Evolutionary conservation across 495 filamentous ascomycete species (phyloP).

Genomic region (Penicillium waksmanii): DNA sequence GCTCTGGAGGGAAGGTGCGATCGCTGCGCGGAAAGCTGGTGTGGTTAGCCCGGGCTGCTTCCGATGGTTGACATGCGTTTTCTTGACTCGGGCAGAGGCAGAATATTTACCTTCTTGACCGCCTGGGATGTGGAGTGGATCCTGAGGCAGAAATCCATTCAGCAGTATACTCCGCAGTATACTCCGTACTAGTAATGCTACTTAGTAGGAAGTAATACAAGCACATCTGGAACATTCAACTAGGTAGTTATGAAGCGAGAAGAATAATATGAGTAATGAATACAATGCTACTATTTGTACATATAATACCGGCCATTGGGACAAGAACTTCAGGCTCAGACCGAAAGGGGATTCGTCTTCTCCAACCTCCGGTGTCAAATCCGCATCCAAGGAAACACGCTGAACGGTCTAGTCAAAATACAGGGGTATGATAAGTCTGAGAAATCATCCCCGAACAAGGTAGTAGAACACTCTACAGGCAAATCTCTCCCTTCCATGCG

Average conservation of each 20-base stretch:
- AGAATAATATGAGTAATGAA: conserved; percentile 3
- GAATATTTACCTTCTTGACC: conserved; percentile 2
- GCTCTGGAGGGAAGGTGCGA: conserved; percentile 1
- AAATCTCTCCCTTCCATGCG: conserved; percentile 86
- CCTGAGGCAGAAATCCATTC: not conserved
- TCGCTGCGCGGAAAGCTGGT: not conserved
- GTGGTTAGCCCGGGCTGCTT: too few species aligned
- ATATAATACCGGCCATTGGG: conserved; percentile 17
- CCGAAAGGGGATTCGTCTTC: not conserved
- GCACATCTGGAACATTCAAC: not conserved
- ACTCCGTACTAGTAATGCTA: too few species aligned
- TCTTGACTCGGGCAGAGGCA: not conserved
- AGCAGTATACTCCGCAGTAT: not conserved
- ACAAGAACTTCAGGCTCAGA: conserved; percentile 12
- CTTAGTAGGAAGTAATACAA: not conserved
- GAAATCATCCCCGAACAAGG: conserved; percentile 1
- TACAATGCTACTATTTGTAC: conserved; percentile 32
- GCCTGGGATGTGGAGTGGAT: too few species aligned
- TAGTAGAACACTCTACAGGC: conserved; percentile 52
- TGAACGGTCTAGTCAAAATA: conserved; percentile 15
- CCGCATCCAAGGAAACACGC: conserved; percentile 20
- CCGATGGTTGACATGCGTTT: too few species aligned
- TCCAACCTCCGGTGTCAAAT: conserved; percentile 8
- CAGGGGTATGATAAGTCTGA: conserved; percentile 5
- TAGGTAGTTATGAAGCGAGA: not conserved